phyloP scores from a whole-genome alignment of 1,284 basidiomycete species.

The Ceratobasidium sp. region DNA sequence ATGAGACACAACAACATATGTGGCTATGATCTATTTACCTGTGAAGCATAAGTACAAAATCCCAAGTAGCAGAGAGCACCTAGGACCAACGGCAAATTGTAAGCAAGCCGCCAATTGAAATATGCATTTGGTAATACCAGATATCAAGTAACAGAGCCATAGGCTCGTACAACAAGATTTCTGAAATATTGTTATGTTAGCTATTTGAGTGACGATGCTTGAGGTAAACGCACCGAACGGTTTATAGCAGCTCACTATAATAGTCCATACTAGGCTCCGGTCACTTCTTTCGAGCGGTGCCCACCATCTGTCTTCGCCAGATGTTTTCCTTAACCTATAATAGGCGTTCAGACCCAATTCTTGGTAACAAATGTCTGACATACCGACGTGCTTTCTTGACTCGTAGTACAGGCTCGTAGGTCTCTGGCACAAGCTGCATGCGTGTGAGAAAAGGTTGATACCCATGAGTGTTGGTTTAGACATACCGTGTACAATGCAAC shows the following conservation, averaged over 20 bases:
- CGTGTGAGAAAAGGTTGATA: background rate
- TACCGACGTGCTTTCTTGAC: conserved; percentile 59
- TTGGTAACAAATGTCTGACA: conserved; percentile 35
- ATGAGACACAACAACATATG: background rate
- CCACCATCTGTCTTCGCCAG: conserved; percentile 60
- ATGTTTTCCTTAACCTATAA: conserved; percentile 57
- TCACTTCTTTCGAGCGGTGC: conserved; percentile 62
- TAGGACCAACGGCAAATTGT: conserved; percentile 57
- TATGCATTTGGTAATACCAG: conserved; percentile 49
- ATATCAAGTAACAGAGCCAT: conserved; percentile 77
- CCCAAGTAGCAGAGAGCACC: conserved; percentile 70
- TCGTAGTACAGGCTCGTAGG: conserved; percentile 70
- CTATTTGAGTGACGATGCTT: background rate
- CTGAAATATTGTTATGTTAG: conserved; percentile 55
- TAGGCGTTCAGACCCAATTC: background rate
- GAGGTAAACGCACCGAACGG: conserved; percentile 69
- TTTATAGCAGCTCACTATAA: conserved; percentile 63
- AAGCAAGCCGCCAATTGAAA: conserved; percentile 65
- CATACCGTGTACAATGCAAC: conserved; percentile 39
- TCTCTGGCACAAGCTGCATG: conserved; percentile 70
- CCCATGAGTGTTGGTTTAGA: background rate
- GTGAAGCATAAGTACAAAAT: conserved; percentile 66
- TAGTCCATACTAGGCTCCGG: conserved; percentile 55
- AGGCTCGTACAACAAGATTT: conserved; percentile 70
- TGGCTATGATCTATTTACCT: background rate